These are phyloP conservation scores for Eucommia ulmoides DNA, from an alignment of 257 asterid species.

Conservation along the genomic window DNA sequence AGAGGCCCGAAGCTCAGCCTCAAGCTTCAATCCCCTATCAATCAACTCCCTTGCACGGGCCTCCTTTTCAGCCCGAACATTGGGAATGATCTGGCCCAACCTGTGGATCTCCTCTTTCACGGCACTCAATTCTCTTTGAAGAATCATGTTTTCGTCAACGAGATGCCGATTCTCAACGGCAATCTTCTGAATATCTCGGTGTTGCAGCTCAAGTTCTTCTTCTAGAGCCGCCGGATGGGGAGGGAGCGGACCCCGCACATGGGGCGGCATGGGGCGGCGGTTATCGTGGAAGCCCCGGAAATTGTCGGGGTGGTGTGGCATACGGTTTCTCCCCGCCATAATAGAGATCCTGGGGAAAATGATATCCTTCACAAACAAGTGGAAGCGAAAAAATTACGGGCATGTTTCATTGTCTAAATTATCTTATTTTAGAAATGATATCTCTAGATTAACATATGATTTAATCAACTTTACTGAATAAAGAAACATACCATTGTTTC, in stretches of 20 bases:
- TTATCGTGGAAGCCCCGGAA: slow-evolving; percentile 39
- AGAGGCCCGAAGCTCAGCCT: slow-evolving; percentile 54
- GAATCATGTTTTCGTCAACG: slow-evolving; percentile 72
- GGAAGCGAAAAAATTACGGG: no score
- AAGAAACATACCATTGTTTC: no score
- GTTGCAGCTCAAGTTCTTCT: slow-evolving; percentile 79
- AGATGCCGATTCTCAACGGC: slow-evolving; percentile 54
- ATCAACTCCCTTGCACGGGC: slow-evolving; percentile 66
- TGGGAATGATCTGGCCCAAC: slow-evolving; percentile 53
- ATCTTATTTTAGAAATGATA: no score
- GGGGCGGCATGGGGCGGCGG: slow-evolving; percentile 27
- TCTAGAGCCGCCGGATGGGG: slow-evolving; percentile 59
- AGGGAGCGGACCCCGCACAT: slow-evolving; percentile 38
- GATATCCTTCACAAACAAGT: no score
- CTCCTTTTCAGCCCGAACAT: slow-evolving; percentile 57
- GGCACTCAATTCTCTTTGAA: slow-evolving; percentile 66
- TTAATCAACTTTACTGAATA: no score
- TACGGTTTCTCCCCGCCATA: slow-evolving; percentile 75
- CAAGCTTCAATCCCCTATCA: slow-evolving; percentile 62
- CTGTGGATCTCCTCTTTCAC: slow-evolving; percentile 76
- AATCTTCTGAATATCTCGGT: slow-evolving; percentile 65
- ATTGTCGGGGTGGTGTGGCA: slow-evolving; percentile 42
- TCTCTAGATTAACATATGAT: no score
- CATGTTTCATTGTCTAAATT: no score
- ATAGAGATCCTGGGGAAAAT: slow-evolving; percentile 8